These are phyloP conservation scores for Lentinula guzmanii DNA, from an alignment of 768 basidiomycete species.

Conservation along the genomic window DNA sequence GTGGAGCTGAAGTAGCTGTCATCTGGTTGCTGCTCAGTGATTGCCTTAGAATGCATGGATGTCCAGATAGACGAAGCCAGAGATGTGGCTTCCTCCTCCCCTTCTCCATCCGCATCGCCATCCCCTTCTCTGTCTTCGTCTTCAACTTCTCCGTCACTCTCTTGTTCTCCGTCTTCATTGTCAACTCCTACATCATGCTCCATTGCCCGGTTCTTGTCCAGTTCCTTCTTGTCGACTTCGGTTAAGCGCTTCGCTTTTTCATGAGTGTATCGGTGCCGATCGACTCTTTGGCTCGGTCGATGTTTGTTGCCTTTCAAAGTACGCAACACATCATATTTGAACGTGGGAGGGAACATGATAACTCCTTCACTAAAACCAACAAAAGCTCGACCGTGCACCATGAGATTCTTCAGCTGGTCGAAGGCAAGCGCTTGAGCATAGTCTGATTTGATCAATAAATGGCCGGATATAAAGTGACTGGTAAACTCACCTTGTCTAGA, in stretches of 20 bases:
- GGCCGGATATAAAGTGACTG: not conserved
- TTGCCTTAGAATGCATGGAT: conserved; percentile 32
- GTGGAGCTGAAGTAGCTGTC: conserved; percentile 33
- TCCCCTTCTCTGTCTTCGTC: conserved; percentile 25
- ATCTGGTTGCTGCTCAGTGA: conserved; percentile 31
- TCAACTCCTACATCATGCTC: conserved; percentile 13
- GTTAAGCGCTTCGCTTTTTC: conserved; percentile 24
- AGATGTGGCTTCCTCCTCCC: conserved; percentile 41
- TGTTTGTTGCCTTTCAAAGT: conserved; percentile 45
- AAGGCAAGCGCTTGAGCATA: conserved; percentile 84
- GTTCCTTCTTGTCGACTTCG: conserved; percentile 35
- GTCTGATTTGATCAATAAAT: conserved; percentile 38
- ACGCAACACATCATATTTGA: conserved; percentile 82
- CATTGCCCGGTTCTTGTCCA: conserved; percentile 19
- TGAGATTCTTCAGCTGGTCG: conserved; percentile 79
- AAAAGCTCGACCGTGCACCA: conserved; percentile 65
- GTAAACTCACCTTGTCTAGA: conserved; percentile 56
- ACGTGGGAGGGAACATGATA: conserved; percentile 88
- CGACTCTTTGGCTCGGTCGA: conserved; percentile 26
- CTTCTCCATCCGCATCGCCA: conserved; percentile 32
- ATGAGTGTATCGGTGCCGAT: conserved; percentile 25
- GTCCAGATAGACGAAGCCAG: conserved; percentile 49
- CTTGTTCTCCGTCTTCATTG: conserved; percentile 19
- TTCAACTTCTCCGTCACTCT: conserved; percentile 28
- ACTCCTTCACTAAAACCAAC: conserved; percentile 73